Conservation (phyloP, 192 early-diverging fungal species). For the Gonapodya sp. region DNA sequence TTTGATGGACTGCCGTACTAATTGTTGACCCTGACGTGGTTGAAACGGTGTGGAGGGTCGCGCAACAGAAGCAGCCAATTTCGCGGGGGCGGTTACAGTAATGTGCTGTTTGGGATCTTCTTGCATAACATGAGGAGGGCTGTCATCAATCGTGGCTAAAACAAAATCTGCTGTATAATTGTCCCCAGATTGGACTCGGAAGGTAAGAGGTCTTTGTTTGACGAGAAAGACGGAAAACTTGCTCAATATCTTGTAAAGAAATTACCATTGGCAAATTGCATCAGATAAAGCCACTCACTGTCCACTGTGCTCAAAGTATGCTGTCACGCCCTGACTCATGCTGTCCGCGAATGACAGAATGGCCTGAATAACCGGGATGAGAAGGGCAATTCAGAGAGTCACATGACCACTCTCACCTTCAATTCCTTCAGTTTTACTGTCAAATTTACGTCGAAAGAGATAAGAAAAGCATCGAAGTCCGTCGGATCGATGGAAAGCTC, state of each 20-base stretch:
- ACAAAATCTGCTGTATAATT: not conserved
- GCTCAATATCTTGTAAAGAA: not conserved
- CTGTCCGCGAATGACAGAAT: not conserved
- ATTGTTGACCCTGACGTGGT: too few relatives aligned
- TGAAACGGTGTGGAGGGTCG: too few relatives aligned
- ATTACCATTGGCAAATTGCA: too few relatives aligned
- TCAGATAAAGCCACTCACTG: too few relatives aligned
- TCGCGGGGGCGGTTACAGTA: too few relatives aligned
- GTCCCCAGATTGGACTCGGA: not conserved
- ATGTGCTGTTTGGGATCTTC: not conserved
- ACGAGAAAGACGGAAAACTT: not conserved
- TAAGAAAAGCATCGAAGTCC: not conserved
- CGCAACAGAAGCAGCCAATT: too few relatives aligned
- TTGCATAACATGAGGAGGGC: not conserved
- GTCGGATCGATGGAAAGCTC: not conserved
- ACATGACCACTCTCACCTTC: not conserved
- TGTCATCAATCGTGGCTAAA: not conserved
- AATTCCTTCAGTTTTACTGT: constrained; percentile 7
- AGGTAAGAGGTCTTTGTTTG: not conserved
- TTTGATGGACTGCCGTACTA: too few relatives aligned
- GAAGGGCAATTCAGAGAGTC: not conserved
- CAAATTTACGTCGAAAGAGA: not conserved
- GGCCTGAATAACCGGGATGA: not conserved
- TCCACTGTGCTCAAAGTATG: not conserved
- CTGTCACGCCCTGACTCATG: not conserved